Evolutionary conservation across 2,329 filamentous ascomycete species (phyloP).

Genomic region (Aspergillus calidoustus): DNA sequence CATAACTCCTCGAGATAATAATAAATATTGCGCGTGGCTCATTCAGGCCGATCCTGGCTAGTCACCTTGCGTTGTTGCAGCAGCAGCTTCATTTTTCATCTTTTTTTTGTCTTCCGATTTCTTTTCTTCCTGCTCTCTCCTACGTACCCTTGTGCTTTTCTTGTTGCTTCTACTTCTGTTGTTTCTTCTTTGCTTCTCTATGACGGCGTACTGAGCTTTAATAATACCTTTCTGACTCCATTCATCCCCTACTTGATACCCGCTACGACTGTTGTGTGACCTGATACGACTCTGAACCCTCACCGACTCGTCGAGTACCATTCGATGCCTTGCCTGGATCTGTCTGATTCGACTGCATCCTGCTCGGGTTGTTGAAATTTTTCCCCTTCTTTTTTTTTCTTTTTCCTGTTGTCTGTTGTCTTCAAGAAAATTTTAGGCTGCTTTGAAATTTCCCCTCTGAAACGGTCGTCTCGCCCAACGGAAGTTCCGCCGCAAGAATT

Average conservation of each 20-base stretch:
- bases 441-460: constrained; percentile 14
- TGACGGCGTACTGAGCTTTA: constrained; percentile 1
- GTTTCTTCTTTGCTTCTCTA: constrained; percentile 11
- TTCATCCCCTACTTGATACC: constrained; percentile 1
- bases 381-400: constrained; percentile 12
- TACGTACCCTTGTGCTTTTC: not conserved
- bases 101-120: constrained; percentile 3
- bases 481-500: constrained; percentile 26
- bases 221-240: constrained; percentile 6
- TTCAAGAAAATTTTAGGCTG: constrained; percentile 8
- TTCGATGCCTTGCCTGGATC: constrained; percentile 13
- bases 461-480: constrained; percentile 9
- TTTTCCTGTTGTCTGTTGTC: constrained; percentile 13
- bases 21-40: constrained; percentile 16
- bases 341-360: constrained; percentile 9
- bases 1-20: constrained; percentile 10
- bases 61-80: constrained; percentile 6
- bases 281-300: constrained; percentile 15
- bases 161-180: constrained; percentile 9
- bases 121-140: constrained; percentile 11
- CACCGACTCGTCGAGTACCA: constrained; percentile 27
- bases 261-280: constrained; percentile 15
- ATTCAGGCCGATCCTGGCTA: constrained; percentile 3
- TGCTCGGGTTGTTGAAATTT: constrained; percentile 15
- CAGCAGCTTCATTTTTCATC: constrained; percentile 7